phyloP scores from a whole-genome alignment of 331 rosid genomes.

The Stylosanthes scabra region DNA sequence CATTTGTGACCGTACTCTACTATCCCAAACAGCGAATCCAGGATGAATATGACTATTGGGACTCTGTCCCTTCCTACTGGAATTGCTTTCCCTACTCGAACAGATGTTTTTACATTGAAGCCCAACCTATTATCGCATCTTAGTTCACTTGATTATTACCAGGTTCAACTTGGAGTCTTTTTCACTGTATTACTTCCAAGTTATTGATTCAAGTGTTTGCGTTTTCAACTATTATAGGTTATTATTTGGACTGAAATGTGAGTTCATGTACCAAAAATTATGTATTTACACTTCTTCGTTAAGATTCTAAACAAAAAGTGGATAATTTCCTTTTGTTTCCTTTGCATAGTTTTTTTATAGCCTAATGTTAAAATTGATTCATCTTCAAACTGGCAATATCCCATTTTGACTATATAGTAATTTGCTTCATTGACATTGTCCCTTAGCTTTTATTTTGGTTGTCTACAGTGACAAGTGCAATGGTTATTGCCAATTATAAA shows the following conservation, averaged over 20 bases:
- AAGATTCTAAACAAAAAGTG: background rate
- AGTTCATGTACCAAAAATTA: background rate
- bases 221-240: too few relatives aligned
- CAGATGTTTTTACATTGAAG: conserved; percentile 34
- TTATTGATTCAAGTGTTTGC: background rate
- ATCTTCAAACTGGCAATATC: conserved; percentile 1
- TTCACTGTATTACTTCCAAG: background rate
- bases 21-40: too few relatives aligned
- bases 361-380: background rate
- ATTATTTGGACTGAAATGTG: background rate
- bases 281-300: conserved; percentile 3
- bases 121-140: conserved; percentile 40
- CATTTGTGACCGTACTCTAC: background rate
- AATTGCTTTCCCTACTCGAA: conserved; percentile 30
- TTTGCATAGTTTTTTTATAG: background rate
- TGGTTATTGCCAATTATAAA: background rate
- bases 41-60: conserved; percentile 28
- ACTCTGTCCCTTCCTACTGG: conserved; percentile 28
- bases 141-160: conserved; percentile 52
- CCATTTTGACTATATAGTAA: conserved; percentile 4
- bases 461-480: background rate
- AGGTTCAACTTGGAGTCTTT: conserved; percentile 45
- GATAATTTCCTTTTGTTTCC: conserved; percentile 8
- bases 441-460: background rate
- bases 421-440: conserved; percentile 13